phyloP scores from a whole-genome alignment of 495 filamentous ascomycete species.

The Penicillium verhagenii region DNA sequence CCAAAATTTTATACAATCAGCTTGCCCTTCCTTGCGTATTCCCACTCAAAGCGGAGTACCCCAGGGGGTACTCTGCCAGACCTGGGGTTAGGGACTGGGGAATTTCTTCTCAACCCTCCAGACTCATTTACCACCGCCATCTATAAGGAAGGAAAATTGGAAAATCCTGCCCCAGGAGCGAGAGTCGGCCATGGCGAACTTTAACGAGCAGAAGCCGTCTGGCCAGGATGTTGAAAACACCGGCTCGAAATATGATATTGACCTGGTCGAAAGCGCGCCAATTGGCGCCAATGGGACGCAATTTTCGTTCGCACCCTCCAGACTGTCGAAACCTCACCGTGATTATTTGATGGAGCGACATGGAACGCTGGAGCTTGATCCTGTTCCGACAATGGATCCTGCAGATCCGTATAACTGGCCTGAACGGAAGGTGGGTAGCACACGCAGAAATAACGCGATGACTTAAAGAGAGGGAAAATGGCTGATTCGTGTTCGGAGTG shows the following conservation, averaged over 20 bases:
- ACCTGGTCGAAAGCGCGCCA: slow-evolving; percentile 34
- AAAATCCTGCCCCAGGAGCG: neutral
- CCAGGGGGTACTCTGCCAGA: neutral
- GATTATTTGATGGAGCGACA: slow-evolving; percentile 54
- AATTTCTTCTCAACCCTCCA: neutral
- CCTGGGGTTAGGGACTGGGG: neutral
- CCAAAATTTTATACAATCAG: neutral
- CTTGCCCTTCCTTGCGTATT: neutral
- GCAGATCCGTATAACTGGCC: slow-evolving; percentile 59
- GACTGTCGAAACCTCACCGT: slow-evolving; percentile 39
- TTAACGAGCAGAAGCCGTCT: too few relatives aligned
- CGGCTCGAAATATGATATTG: slow-evolving; percentile 17
- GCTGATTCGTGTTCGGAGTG: neutral
- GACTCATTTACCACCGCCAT: neutral
- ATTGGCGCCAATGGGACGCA: slow-evolving; percentile 24
- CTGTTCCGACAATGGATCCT: slow-evolving; percentile 48
- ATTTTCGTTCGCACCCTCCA: slow-evolving; percentile 18
- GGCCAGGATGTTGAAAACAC: neutral
- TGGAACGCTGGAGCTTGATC: slow-evolving; percentile 55
- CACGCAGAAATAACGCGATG: neutral
- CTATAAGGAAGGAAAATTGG: too few relatives aligned
- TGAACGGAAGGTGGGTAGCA: slow-evolving; percentile 52
- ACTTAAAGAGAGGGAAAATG: neutral
- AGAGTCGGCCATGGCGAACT: neutral
- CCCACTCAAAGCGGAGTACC: neutral